phyloP scores from a whole-genome alignment of 2,329 filamentous ascomycete genomes.

The Epichloe aotearoae region DNA sequence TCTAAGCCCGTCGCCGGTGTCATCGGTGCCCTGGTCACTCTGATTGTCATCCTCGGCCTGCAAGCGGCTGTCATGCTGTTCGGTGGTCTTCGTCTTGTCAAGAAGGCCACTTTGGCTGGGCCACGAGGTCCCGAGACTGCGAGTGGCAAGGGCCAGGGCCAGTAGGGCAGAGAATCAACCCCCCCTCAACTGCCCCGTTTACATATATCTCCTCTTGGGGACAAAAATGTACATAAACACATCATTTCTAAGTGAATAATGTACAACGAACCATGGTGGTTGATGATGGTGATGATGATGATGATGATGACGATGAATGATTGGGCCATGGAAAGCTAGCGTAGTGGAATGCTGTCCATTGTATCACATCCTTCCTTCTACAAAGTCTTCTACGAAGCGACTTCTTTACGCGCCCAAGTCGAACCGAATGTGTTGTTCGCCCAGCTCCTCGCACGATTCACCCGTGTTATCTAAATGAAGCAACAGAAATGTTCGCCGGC shows the following conservation, averaged over 20 bases:
- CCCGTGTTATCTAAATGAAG: not conserved
- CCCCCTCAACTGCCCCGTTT: no score
- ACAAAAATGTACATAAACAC: not conserved
- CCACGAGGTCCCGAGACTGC: conserved; percentile 4
- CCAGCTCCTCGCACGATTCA: not conserved
- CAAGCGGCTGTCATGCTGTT: conserved; percentile 30
- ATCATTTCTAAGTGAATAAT: no score
- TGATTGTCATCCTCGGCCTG: conserved; percentile 34
- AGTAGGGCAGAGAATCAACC: no score
- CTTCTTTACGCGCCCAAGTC: not conserved
- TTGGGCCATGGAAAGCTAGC: no score
- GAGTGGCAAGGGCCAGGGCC: conserved; percentile 9
- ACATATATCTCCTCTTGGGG: not conserved
- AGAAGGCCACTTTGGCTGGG: conserved; percentile 27
- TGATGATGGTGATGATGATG: no score
- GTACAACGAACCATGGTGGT: no score
- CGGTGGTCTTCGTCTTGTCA: conserved; percentile 33
- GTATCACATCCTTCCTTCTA: not conserved
- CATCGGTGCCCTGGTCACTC: conserved; percentile 57
- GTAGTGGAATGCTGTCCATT: no score
- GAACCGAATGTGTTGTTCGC: not conserved
- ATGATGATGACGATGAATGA: no score
- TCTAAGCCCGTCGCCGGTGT: conserved; percentile 66
- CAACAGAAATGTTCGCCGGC: not conserved
- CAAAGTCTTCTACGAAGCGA: not conserved